Percentiles rank a stretch among this genome's conserved stretches.
phyloP scores from a whole-genome alignment of 2,329 filamentous ascomycete species.

The Cytospora leucostoma region DNA sequence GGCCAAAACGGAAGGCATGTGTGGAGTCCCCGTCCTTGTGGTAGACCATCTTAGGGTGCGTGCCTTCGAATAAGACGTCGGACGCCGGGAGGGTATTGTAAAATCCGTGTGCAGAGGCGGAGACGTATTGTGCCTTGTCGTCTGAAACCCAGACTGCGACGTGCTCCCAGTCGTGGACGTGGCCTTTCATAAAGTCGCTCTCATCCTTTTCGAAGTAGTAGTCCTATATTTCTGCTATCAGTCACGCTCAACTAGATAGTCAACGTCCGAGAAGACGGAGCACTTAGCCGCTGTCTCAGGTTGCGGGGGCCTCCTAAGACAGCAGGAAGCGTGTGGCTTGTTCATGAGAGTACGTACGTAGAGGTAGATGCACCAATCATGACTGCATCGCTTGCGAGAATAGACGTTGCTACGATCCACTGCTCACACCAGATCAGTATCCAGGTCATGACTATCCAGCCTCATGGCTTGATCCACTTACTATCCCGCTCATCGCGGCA shows the following conservation, averaged over 20 bases:
- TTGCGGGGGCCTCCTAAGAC: too few relatives aligned
- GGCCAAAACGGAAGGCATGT: slow-evolving; percentile 41
- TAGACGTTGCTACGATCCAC: slow-evolving; percentile 42
- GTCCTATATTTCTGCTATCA: slow-evolving; percentile 40
- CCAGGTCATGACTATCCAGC: too few relatives aligned
- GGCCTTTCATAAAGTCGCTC: too few relatives aligned
- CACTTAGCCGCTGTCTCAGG: too few relatives aligned
- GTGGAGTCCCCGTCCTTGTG: slow-evolving; percentile 41
- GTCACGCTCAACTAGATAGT: too few relatives aligned
- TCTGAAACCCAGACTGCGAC: slow-evolving; percentile 35
- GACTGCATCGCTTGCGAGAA: slow-evolving; percentile 43
- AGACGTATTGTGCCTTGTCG: slow-evolving; percentile 35
- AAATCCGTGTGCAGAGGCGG: slow-evolving; percentile 37
- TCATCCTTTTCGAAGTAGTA: slow-evolving; percentile 51
- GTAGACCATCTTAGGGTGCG: slow-evolving; percentile 42
- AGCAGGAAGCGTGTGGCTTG: too few relatives aligned
- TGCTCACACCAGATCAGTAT: too few relatives aligned
- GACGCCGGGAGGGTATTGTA: slow-evolving; percentile 34
- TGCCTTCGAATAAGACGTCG: slow-evolving; percentile 35
- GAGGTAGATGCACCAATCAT: slow-evolving; percentile 42
- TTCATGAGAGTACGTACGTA: too few relatives aligned
- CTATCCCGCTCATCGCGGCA: too few relatives aligned
- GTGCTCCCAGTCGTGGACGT: slow-evolving; percentile 43
- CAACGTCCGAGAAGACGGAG: too few relatives aligned
- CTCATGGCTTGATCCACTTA: too few relatives aligned